Evolutionary conservation across 164 flowering plant species (phyloP), one percentile per base, ranked within the genome.

Genomic region (Cinnamomum micranthum): DNA sequence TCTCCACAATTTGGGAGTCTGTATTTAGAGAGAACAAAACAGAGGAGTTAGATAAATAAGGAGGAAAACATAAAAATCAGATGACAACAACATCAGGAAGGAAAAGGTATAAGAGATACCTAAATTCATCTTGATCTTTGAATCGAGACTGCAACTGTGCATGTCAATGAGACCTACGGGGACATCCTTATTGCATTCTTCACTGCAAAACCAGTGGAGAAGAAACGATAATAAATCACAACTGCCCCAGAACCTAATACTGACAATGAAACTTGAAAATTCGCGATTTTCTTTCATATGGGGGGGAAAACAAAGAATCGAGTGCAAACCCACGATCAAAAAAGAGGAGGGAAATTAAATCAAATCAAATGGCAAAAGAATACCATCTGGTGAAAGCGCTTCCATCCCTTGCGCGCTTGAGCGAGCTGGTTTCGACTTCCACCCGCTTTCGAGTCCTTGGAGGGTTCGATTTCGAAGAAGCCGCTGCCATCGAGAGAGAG

Each of bases 101-200:
- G 19, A 23, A 1, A 22, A 12, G 27, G 17, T 14, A 25, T 23
- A 3, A 65, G n/a, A 63, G 15, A 25, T 50, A 92, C 97, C 97
- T 52, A 95, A 76, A 74, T 85, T 91, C 96, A 89, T 88, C 83
- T 86, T 92, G 79, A 95, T 90, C 74, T 87, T 92, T 31, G 98
- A 94, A 51, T 95, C 99, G 52, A 92, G 92, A 78, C 91, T 87
- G 71, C 98, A 95, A 71, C 77, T 84, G 75, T 95, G 99, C 85
- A 95, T 82, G 78, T 87, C 84, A 47, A 95, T 92, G 10, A 95
- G 86, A 14, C 88, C 98, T 41, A 91, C 94, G 0, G 98, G 85
- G 0, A 95, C 94, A 80, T 87, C 87, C 77, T 90, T 95, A 25
- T 85, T 86, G 77, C 99, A 93, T 69, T 86, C 92, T 4, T 89